Percentiles rank a stretch among this genome's conserved stretches.
Conservation (phyloP, 1,284 basidiomycete genomes). For the Papiliotrema terrestris region DNA sequence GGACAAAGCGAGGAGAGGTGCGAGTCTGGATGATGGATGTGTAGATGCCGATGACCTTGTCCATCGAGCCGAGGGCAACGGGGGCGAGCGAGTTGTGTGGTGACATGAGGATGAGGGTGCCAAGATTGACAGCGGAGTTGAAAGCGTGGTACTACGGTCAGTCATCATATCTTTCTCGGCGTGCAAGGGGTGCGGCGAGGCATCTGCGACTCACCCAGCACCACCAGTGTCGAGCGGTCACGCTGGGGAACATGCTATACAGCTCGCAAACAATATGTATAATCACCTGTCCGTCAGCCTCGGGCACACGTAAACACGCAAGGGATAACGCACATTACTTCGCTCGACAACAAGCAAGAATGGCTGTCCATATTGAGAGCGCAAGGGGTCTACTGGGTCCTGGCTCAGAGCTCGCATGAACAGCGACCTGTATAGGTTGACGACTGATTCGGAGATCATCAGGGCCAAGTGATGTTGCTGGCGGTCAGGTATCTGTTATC, state of each 20-base stretch:
- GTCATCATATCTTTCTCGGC: neutral
- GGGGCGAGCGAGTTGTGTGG: slow-evolving; percentile 19
- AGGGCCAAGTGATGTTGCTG: slow-evolving; percentile 37
- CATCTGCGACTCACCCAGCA: slow-evolving; percentile 34
- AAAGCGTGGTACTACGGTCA: slow-evolving; percentile 31
- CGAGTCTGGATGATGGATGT: slow-evolving; percentile 13
- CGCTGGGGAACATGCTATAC: slow-evolving; percentile 26
- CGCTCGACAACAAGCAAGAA: slow-evolving; percentile 35
- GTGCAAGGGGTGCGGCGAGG: too few species aligned
- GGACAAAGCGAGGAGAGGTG: slow-evolving; percentile 13
- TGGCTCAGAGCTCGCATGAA: slow-evolving; percentile 33
- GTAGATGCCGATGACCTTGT: slow-evolving; percentile 25
- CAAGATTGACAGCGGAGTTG: slow-evolving; percentile 27
- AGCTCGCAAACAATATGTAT: slow-evolving; percentile 29
- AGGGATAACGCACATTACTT: slow-evolving; percentile 19
- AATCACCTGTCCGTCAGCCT: slow-evolving; percentile 14
- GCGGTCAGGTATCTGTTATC: neutral
- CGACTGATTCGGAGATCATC: slow-evolving; percentile 25
- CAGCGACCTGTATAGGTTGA: slow-evolving; percentile 33
- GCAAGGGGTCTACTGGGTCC: slow-evolving; percentile 21
- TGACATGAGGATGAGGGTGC: slow-evolving; percentile 10
- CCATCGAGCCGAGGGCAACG: slow-evolving; percentile 17
- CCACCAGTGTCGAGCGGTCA: slow-evolving; percentile 37
- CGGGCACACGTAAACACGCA: neutral
- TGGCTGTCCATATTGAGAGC: slow-evolving; percentile 20